Conservation (phyloP, 2,329 filamentous ascomycete species). For the Lachnellula willkommii region DNA sequence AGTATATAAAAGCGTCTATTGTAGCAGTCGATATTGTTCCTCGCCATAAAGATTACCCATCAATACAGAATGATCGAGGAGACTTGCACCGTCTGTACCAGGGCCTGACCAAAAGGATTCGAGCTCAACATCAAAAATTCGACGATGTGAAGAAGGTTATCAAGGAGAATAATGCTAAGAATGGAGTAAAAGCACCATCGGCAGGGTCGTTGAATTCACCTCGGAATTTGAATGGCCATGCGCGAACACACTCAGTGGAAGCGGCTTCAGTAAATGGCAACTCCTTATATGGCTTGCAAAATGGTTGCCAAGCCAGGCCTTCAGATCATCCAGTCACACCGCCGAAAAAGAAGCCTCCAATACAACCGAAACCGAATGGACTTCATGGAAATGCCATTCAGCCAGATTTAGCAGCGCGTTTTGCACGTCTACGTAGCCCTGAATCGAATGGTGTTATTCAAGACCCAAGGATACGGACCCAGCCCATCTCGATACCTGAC, state of each 20-base stretch:
- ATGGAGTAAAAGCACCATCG: constrained; percentile 42
- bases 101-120: constrained; percentile 46
- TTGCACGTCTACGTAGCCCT: constrained; percentile 48
- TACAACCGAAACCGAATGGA: constrained; percentile 63
- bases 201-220: constrained; percentile 1
- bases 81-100: constrained; percentile 45
- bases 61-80: constrained; percentile 51
- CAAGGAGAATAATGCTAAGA: constrained; percentile 57
- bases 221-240: constrained; percentile 8
- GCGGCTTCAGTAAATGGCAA: constrained; percentile 2
- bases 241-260: constrained; percentile 11
- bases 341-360: constrained; percentile 30
- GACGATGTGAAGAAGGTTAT: constrained; percentile 55
- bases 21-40: constrained; percentile 74
- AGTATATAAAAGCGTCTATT: constrained; percentile 77
- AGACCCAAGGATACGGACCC: constrained; percentile 49
- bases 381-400: constrained; percentile 57
- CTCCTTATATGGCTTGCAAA: neutral
- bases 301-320: neutral
- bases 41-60: constrained; percentile 66
- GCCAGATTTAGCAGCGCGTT: constrained; percentile 50
- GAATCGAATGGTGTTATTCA: constrained; percentile 38
- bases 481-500: constrained; percentile 39
- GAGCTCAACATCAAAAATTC: constrained; percentile 44
- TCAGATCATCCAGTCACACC: neutral